Base-by-base conservation (phyloP, 2,329 filamentous ascomycete species). In the Cladosporium sphaerospermum region DNA sequence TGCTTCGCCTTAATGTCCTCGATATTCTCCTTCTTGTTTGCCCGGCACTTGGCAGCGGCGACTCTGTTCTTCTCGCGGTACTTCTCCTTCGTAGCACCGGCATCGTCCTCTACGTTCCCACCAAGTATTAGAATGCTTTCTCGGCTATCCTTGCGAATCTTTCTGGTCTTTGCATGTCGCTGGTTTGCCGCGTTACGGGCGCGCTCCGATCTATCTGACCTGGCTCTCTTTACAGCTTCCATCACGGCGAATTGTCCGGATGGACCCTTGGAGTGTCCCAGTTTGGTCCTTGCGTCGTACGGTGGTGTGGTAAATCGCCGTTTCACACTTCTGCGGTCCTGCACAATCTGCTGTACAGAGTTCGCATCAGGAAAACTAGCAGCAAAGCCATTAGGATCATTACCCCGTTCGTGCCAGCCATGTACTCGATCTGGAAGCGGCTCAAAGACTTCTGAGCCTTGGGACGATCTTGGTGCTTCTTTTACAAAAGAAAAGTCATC, bases 21-120 rank as follows among this genome's bases (percentile, higher is more conserved):
- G 34, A 75, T 77, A 60, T 78, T 78, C 56, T 78, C 76, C 66
- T 82, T 82, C 68, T 82, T 82, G 70, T 87, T 88, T 62, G 85
- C 79, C 3, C 86, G 80, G 62, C 85, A 89, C 64, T 88, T 89
- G 65, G 82, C 85, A 1, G 86, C 86, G 0, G 86, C 86, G 2
- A 86, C 72, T 9, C 86, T 78, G 66, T 90, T 90, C 56, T 85
- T 80, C 67, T 87, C 83, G 0, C 88, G 75, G 60, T 83, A 84
- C 56, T 77, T 78, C 56, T 73, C 75, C 28, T 80, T 74, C 60
- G 79, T 81, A 9, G 75, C 71, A 14, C 67, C 67, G 31, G 60
- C 59, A 18, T 57, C 62, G 14, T 58, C 56, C 8, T 46, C 59
- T 9, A 37, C 52, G 8, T 58, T 58, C 9, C 39, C 33, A 14